Percentiles rank a stretch among this genome's conserved stretches.
Evolutionary conservation across 257 asterid species (phyloP).

Genomic region (Nyctanthes arbortristis): DNA sequence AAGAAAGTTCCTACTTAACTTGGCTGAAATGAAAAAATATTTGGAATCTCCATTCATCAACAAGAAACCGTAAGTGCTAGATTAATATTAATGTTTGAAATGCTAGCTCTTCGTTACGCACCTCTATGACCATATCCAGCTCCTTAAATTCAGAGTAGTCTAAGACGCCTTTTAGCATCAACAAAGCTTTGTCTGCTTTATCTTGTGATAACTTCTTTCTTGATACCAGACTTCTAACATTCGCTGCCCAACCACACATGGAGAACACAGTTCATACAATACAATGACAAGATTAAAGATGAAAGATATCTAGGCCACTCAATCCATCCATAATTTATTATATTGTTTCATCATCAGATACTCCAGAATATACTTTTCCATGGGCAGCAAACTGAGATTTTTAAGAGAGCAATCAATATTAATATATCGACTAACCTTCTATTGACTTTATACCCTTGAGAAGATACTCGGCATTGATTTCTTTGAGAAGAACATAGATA

Average conservation of each 20-base stretch:
- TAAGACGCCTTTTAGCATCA: slow-evolving; percentile 69
- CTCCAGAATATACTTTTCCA: neutral
- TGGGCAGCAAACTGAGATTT: slow-evolving; percentile 20
- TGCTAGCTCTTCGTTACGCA: slow-evolving; percentile 16
- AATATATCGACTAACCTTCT: slow-evolving; percentile 62
- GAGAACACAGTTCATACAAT: slow-evolving; percentile 14
- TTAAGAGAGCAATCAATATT: neutral
- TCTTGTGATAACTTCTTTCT: slow-evolving; percentile 68
- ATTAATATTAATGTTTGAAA: neutral
- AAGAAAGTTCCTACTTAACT: neutral
- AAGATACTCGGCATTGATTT: slow-evolving; percentile 83
- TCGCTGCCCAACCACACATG: slow-evolving; percentile 51
- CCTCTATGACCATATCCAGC: slow-evolving; percentile 98
- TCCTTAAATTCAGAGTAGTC: slow-evolving; percentile 86
- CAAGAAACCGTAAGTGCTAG: neutral
- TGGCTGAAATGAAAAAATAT: neutral
- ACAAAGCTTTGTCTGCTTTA: slow-evolving; percentile 76
- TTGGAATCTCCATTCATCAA: no score
- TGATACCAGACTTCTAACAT: slow-evolving; percentile 69
- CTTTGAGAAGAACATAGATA: slow-evolving; percentile 75
- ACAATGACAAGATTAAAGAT: slow-evolving; percentile 15
- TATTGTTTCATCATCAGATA: slow-evolving; percentile 17
- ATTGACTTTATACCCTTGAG: slow-evolving; percentile 74
- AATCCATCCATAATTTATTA: slow-evolving; percentile 4
- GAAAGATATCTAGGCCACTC: slow-evolving; percentile 8